Conservation (phyloP, 768 basidiomycete genomes). For the Pleurotus salmoneostramineus region DNA sequence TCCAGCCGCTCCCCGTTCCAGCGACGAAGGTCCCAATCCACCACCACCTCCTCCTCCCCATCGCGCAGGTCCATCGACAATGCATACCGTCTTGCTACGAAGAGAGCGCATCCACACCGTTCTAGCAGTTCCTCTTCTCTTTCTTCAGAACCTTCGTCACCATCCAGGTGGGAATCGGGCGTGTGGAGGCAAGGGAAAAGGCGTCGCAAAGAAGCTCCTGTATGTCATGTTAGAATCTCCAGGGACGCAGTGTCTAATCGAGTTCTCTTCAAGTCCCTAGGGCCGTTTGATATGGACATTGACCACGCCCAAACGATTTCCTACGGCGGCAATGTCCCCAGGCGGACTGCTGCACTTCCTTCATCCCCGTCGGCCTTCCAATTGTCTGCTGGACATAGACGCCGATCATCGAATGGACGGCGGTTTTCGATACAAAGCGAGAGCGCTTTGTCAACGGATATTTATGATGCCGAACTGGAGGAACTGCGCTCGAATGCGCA, state of each 20-base stretch:
- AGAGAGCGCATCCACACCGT: conserved; percentile 44
- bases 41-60: conserved; percentile 33
- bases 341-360: conserved; percentile 34
- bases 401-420: conserved; percentile 11
- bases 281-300: conserved; percentile 15
- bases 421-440: conserved; percentile 18
- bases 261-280: background rate
- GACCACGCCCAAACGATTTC: conserved; percentile 13
- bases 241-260: no score
- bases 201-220: conserved; percentile 43
- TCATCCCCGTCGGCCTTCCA: conserved; percentile 48
- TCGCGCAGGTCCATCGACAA: conserved; percentile 25
- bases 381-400: conserved; percentile 29
- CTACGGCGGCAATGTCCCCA: conserved; percentile 18
- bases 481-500: conserved; percentile 61
- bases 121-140: conserved; percentile 22
- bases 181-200: conserved; percentile 52
- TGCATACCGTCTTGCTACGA: conserved; percentile 39
- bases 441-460: conserved; percentile 12
- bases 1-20: conserved; percentile 29
- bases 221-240: conserved; percentile 21
- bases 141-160: conserved; percentile 26
- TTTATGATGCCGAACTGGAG: conserved; percentile 26
- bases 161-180: conserved; percentile 51
- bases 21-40: conserved; percentile 54